A percentile compares a stretch with the other conserved stretches of the same genome.
phyloP scores from a whole-genome alignment of 208 protist genomes.

The Naegleria lovaniensis region DNA sequence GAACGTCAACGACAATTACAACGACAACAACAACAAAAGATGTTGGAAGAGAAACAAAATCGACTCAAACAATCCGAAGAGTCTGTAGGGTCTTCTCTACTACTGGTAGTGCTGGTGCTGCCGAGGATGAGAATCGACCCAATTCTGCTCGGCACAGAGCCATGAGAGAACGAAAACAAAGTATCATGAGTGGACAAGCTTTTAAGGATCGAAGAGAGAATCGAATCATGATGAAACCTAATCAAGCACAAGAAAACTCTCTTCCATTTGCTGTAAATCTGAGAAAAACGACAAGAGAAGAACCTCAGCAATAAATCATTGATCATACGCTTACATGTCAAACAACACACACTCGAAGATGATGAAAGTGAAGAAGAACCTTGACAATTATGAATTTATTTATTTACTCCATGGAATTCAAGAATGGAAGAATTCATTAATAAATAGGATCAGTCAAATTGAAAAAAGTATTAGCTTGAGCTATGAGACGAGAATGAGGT shows the following conservation, averaged over 20 bases:
- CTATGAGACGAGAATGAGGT: constrained; percentile 34
- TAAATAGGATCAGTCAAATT: neutral
- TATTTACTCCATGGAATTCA: too few species aligned
- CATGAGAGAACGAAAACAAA: neutral
- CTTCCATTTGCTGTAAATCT: neutral
- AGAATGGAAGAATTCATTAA: too few species aligned
- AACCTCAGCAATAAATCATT: neutral
- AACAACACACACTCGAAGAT: too few species aligned
- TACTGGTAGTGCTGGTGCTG: too few species aligned
- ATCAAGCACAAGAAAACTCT: neutral
- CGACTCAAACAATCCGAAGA: neutral
- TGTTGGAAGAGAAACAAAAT: neutral
- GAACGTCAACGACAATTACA: neutral
- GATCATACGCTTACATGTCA: too few species aligned
- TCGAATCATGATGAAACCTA: neutral
- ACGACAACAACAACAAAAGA: neutral
- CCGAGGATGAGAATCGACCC: neutral
- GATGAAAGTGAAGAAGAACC: too few species aligned
- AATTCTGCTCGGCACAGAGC: neutral
- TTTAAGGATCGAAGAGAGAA: neutral
- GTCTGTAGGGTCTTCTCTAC: too few species aligned
- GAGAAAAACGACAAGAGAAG: neutral
- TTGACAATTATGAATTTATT: too few species aligned
- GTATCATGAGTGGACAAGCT: neutral
- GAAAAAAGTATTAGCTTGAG: constrained; percentile 12